Evolutionary conservation across 2,329 filamentous ascomycete species (phyloP).

Genomic region (Epicoccum nigrum): DNA sequence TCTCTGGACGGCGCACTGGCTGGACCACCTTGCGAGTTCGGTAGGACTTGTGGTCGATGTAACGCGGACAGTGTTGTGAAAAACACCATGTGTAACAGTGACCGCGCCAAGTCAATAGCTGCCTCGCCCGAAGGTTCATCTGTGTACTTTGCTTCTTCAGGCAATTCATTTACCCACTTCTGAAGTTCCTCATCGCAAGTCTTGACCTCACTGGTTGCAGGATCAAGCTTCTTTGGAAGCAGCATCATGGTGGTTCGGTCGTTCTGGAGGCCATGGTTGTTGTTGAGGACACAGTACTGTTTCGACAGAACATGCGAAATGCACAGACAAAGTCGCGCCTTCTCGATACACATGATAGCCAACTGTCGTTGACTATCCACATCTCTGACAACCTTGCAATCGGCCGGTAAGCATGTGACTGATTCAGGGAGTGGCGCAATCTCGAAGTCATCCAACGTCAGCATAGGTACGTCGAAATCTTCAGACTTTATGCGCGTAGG

Average conservation of each 20-base stretch:
- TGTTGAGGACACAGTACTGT: slow-evolving; percentile 89
- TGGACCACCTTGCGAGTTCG: slow-evolving; percentile 65
- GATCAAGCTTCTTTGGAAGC: slow-evolving; percentile 83
- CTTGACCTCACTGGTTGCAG: slow-evolving; percentile 80
- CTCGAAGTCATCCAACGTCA: slow-evolving; percentile 84
- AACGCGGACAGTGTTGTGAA: slow-evolving; percentile 89
- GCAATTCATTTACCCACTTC: slow-evolving; percentile 76
- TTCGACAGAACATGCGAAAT: slow-evolving; percentile 88
- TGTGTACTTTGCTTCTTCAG: slow-evolving; percentile 72
- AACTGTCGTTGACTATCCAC: slow-evolving; percentile 75
- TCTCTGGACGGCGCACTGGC: slow-evolving; percentile 52
- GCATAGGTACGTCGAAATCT: slow-evolving; percentile 92
- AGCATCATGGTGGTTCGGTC: slow-evolving; percentile 84
- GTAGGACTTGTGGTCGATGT: slow-evolving; percentile 88
- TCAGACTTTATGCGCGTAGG: slow-evolving; percentile 92
- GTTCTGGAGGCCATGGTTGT: slow-evolving; percentile 73
- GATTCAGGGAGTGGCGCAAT: slow-evolving; percentile 70
- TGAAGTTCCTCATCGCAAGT: slow-evolving; percentile 79
- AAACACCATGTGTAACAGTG: slow-evolving; percentile 92
- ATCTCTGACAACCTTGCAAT: slow-evolving; percentile 75
- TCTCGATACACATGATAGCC: slow-evolving; percentile 88
- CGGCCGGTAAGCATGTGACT: slow-evolving; percentile 69
- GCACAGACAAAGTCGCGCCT: slow-evolving; percentile 85
- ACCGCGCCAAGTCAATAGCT: slow-evolving; percentile 73
- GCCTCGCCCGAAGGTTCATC: slow-evolving; percentile 64